A percentile compares a stretch with the other conserved stretches of the same genome.
phyloP scores from a whole-genome alignment of 1,284 basidiomycete genomes.

The Omphalotus olearius region DNA sequence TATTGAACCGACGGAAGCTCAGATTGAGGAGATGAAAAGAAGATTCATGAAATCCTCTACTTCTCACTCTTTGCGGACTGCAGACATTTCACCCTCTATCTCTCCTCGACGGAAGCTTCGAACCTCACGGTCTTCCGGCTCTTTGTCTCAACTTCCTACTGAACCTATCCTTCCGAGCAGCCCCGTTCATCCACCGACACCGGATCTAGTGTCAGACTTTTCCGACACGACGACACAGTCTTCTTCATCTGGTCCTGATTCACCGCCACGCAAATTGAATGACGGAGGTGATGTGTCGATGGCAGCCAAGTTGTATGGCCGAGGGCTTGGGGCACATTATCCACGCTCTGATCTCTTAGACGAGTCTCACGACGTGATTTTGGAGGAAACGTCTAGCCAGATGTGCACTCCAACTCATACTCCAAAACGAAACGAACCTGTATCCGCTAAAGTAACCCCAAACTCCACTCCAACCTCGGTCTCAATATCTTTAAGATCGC shows the following conservation, averaged over 20 bases:
- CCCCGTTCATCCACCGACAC: conserved; percentile 34
- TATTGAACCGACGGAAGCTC: conserved; percentile 41
- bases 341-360: conserved; percentile 24
- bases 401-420: conserved; percentile 25
- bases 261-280: conserved; percentile 37
- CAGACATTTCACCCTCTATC: conserved; percentile 17
- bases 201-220: conserved; percentile 57
- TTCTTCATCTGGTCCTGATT: conserved; percentile 42
- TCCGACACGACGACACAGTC: conserved; percentile 56
- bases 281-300: conserved; percentile 23
- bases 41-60: conserved; percentile 40
- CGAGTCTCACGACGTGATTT: conserved; percentile 21
- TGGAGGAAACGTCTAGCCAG: conserved; percentile 29
- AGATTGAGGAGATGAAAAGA: conserved; percentile 62
- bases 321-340: conserved; percentile 19
- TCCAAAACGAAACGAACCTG: conserved; percentile 13
- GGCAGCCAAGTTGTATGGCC: conserved; percentile 17
- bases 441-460: conserved; percentile 9
- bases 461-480: conserved; percentile 11
- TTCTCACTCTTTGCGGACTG: conserved; percentile 24
- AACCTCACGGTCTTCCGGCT: conserved; percentile 22
- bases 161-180: conserved; percentile 11
- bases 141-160: conserved; percentile 17
- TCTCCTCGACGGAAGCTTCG: conserved; percentile 20
- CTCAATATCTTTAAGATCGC: conserved; percentile 5